These are phyloP conservation scores for Suillus spraguei DNA, from an alignment of 768 basidiomycete species.

Conservation along the genomic window DNA sequence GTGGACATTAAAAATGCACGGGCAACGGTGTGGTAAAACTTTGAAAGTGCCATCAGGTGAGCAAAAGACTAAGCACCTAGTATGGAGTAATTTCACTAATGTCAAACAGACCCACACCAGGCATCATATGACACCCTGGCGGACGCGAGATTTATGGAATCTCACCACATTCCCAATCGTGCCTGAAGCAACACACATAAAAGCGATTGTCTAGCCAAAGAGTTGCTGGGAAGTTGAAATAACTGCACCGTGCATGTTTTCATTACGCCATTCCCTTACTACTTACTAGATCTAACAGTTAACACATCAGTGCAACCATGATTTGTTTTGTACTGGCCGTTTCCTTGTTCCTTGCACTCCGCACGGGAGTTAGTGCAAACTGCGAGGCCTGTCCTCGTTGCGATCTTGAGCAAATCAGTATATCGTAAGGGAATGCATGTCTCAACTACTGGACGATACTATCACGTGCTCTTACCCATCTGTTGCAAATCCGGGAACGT, in stretches of 20 bases:
- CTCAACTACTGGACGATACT: conserved; percentile 4
- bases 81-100: background rate
- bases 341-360: background rate
- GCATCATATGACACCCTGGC: background rate
- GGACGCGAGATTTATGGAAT: background rate
- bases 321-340: background rate
- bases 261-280: background rate
- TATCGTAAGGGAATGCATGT: background rate
- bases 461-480: background rate
- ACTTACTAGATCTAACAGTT: background rate
- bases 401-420: background rate
- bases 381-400: background rate
- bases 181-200: background rate
- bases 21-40: background rate
- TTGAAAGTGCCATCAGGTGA: background rate
- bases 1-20: background rate
- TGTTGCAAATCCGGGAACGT: background rate
- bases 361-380: background rate
- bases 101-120: background rate
- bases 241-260: background rate
- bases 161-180: no score
- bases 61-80: background rate
- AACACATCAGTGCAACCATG: background rate
- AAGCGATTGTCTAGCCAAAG: background rate
- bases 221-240: background rate